Conservation (phyloP, 2,329 filamentous ascomycete species). For the Aspergillus sp. region DNA sequence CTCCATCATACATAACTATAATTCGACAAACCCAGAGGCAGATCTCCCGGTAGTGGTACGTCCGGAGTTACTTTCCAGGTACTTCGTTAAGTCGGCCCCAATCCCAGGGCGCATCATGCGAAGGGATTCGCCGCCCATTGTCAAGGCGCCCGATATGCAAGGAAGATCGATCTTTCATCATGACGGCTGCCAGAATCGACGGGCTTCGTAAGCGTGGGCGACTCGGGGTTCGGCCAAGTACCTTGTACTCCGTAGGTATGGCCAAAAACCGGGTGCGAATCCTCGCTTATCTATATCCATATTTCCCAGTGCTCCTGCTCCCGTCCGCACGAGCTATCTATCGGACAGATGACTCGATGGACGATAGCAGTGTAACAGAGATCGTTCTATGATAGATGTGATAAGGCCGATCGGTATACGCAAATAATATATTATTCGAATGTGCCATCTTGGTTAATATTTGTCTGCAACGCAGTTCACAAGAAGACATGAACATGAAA, state of each 20-base stretch:
- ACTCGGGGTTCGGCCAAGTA: not conserved
- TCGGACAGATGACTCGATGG: not conserved
- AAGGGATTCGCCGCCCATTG: not conserved
- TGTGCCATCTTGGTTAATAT: not conserved
- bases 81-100: not conserved
- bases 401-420: not conserved
- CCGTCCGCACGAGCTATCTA: not conserved
- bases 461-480: not conserved
- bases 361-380: not conserved
- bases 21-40: slow-evolving; percentile 1
- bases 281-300: not conserved
- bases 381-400: not conserved
- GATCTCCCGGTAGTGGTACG: not conserved
- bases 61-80: not conserved
- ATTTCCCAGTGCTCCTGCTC: not conserved
- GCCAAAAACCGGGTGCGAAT: not conserved
- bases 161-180: not conserved
- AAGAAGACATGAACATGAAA: not conserved
- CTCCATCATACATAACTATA: not conserved
- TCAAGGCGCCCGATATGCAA: not conserved
- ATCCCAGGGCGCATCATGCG: not conserved
- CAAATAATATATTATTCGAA: not conserved
- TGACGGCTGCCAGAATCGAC: not conserved
- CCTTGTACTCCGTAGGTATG: not conserved
- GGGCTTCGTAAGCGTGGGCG: not conserved